These are phyloP conservation scores for Ascochyta viciae-villosae DNA, from an alignment of 2,329 filamentous ascomycete genomes.

Conservation along the genomic window DNA sequence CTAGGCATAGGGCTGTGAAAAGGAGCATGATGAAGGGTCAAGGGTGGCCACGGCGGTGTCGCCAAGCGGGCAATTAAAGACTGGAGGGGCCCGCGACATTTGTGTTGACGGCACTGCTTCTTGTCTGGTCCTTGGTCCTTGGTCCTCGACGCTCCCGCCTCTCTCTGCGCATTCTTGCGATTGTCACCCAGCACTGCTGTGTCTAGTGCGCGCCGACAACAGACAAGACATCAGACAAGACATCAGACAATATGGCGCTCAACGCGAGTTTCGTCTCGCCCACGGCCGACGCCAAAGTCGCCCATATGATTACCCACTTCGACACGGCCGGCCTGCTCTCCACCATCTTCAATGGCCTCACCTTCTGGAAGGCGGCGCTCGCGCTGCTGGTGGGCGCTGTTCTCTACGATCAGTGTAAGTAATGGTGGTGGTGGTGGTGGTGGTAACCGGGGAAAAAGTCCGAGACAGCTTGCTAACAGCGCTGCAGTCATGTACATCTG, in stretches of 20 bases:
- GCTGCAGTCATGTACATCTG: conserved; percentile 61
- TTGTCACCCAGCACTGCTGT: not conserved
- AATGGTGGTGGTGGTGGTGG: not conserved
- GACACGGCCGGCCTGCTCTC: conserved; percentile 41
- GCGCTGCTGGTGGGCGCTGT: conserved; percentile 75
- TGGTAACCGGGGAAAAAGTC: not conserved
- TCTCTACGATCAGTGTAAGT: conserved; percentile 89
- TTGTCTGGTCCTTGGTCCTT: conserved; percentile 1
- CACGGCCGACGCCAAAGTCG: conserved; percentile 48
- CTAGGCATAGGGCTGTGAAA: conserved; percentile 8
- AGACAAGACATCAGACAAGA: too few relatives aligned
- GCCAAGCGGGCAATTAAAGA: conserved; percentile 20
- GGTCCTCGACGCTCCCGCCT: conserved; percentile 11
- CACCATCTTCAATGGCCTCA: conserved; percentile 42
- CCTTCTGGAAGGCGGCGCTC: conserved; percentile 52
- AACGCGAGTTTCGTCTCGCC: conserved; percentile 51
- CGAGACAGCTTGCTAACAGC: conserved; percentile 29
- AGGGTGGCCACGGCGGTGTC: conserved; percentile 5
- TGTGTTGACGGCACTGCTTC: conserved; percentile 6
- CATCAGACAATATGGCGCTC: conserved; percentile 30
- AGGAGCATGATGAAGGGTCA: conserved; percentile 12
- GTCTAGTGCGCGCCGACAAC: too few relatives aligned
- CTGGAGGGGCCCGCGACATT: conserved; percentile 8
- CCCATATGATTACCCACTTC: conserved; percentile 40
- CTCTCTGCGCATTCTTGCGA: not conserved